These are phyloP conservation scores for Fusarium caatingaense DNA, from an alignment of 2,329 filamentous ascomycete species.

Conservation along the genomic window DNA sequence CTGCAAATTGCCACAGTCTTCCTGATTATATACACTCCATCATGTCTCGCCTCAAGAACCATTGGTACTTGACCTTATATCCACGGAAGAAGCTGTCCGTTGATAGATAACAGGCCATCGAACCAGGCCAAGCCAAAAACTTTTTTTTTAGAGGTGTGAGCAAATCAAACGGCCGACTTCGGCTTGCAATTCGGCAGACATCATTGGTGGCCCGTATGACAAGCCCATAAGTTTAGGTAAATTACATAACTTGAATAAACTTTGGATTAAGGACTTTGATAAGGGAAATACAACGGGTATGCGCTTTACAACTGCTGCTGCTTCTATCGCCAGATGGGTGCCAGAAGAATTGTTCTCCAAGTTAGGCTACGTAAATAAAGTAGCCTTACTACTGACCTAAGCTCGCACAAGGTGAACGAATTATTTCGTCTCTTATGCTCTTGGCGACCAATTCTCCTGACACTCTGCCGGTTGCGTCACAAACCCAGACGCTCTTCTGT, in stretches of 20 bases:
- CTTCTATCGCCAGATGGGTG: neutral
- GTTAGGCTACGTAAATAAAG: neutral
- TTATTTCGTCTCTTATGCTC: neutral
- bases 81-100: conserved; percentile 15
- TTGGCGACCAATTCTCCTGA: neutral
- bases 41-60: neutral
- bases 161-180: conserved; percentile 42
- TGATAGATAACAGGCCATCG: conserved; percentile 22
- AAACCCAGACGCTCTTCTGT: neutral
- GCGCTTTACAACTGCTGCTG: neutral
- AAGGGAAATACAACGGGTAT: conserved; percentile 37
- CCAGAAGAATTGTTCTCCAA: neutral
- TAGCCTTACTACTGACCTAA: neutral
- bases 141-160: conserved; percentile 6
- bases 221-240: conserved; percentile 15
- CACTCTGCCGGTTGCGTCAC: conserved; percentile 14
- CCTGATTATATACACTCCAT: neutral
- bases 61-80: neutral
- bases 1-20: neutral
- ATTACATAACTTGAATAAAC: conserved; percentile 39
- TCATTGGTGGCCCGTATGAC: conserved; percentile 37
- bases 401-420: neutral
- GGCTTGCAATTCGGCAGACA: conserved; percentile 41
- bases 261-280: conserved; percentile 27
- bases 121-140: conserved; percentile 9